Conservation (phyloP, 768 basidiomycete species). For the Cystobasidium onofrii region DNA sequence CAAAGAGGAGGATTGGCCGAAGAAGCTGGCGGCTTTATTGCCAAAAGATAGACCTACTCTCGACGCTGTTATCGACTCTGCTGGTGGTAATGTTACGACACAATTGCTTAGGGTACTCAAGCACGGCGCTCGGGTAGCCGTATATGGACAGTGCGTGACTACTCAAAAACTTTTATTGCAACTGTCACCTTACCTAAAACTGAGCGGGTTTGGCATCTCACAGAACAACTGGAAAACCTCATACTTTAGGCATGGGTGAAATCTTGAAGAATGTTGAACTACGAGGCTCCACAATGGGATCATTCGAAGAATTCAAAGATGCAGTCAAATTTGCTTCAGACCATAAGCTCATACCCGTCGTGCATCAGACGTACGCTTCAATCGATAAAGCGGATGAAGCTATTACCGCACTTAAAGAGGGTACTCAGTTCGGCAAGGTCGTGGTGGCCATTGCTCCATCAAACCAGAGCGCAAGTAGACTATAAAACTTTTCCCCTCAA, state of each 20-base stretch:
- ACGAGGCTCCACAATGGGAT: slow-evolving; percentile 77
- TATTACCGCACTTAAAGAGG: slow-evolving; percentile 57
- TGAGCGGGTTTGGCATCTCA: neutral
- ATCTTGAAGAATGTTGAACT: slow-evolving; percentile 67
- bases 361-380: slow-evolving; percentile 63
- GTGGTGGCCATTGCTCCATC: neutral
- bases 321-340: slow-evolving; percentile 63
- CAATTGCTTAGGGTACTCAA: slow-evolving; percentile 53
- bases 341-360: slow-evolving; percentile 61
- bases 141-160: slow-evolving; percentile 36
- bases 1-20: slow-evolving; percentile 50
- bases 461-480: neutral
- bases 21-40: slow-evolving; percentile 50
- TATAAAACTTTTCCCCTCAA: neutral
- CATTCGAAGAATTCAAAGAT: slow-evolving; percentile 61
- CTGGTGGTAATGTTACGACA: slow-evolving; percentile 59
- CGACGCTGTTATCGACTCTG: slow-evolving; percentile 63
- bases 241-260: slow-evolving; percentile 65
- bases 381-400: slow-evolving; percentile 60
- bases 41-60: slow-evolving; percentile 45
- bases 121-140: slow-evolving; percentile 38
- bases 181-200: neutral
- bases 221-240: slow-evolving; percentile 52
- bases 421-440: slow-evolving; percentile 29
- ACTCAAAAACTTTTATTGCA: neutral